phyloP scores from a whole-genome alignment of 371 early-diverging fungal genomes.

The Lichtheimia hyalospora region DNA sequence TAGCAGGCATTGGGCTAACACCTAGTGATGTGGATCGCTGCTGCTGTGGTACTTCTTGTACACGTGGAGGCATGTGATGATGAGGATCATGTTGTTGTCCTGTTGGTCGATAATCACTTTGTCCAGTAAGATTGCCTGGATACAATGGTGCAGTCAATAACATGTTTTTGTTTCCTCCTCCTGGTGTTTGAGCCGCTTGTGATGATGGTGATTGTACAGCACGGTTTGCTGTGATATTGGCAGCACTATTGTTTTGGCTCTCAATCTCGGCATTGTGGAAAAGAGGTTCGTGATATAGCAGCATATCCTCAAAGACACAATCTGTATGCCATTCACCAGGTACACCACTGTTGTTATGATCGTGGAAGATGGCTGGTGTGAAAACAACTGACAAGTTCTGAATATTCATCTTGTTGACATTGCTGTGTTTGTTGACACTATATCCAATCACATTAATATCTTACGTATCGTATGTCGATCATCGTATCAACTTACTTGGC shows the following conservation, averaged over 20 bases:
- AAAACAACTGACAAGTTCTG: conserved; percentile 59
- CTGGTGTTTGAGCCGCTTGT: not conserved
- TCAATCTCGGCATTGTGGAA: conserved; percentile 18
- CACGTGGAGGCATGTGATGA: not conserved
- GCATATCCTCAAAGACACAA: conserved; percentile 42
- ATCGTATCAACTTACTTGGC: conserved; percentile 38
- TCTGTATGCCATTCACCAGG: conserved; percentile 47
- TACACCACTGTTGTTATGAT: conserved; percentile 51
- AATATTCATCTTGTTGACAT: conserved; percentile 60
- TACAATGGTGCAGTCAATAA: not conserved
- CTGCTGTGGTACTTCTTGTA: too few relatives aligned
- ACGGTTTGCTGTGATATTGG: not conserved
- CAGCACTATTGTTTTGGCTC: not conserved
- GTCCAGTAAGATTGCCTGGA: not conserved
- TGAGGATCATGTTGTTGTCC: not conserved
- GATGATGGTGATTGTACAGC: not conserved
- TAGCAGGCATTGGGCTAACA: too few relatives aligned
- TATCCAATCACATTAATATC: not conserved
- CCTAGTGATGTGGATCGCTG: too few relatives aligned
- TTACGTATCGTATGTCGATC: not conserved
- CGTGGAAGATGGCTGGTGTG: conserved; percentile 64
- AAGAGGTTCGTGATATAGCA: conserved; percentile 26
- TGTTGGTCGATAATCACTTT: not conserved
- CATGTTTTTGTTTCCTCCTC: not conserved
- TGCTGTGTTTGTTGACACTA: conserved; percentile 44